Percentiles rank a stretch among this genome's conserved stretches.
Evolutionary conservation across 129 eudicot species (phyloP).

Genomic region (Helianthus annuus): DNA sequence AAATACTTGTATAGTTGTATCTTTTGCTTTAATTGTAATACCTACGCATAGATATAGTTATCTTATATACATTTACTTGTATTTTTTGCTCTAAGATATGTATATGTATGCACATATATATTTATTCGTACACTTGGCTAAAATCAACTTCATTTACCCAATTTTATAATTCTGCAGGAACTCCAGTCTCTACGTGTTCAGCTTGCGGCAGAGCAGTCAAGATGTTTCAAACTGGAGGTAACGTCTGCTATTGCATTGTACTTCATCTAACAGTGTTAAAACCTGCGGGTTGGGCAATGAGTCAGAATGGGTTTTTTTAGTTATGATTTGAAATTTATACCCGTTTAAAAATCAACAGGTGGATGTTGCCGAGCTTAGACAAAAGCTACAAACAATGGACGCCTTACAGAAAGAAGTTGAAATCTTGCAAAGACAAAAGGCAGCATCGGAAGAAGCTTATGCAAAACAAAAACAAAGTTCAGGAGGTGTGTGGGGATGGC

Average conservation of each 20-base stretch:
- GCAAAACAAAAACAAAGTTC: constrained; percentile 81
- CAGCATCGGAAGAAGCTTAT: constrained; percentile 94
- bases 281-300: not conserved
- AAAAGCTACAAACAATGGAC: constrained; percentile 94
- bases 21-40: too few species aligned
- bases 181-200: constrained; percentile 94
- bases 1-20: too few species aligned
- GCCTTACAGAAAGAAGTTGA: constrained; percentile 83
- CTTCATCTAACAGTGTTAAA: not conserved
- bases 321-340: too few species aligned
- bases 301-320: not conserved
- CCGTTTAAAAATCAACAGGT: constrained; percentile 53
- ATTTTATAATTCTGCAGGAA: constrained; percentile 56
- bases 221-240: constrained; percentile 99
- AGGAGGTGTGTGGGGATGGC: constrained; percentile 99
- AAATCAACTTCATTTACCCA: not conserved
- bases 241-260: not conserved
- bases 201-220: constrained; percentile 93
- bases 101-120: not conserved
- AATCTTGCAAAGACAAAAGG: constrained; percentile 84
- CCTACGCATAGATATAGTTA: not conserved
- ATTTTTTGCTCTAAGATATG: too few species aligned
- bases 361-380: constrained; percentile 91
- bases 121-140: not conserved
- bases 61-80: not conserved